Percentiles rank a stretch among this genome's conserved stretches.
Conservation (phyloP, 257 asterid species). For the Solanum bulbocastanum region DNA sequence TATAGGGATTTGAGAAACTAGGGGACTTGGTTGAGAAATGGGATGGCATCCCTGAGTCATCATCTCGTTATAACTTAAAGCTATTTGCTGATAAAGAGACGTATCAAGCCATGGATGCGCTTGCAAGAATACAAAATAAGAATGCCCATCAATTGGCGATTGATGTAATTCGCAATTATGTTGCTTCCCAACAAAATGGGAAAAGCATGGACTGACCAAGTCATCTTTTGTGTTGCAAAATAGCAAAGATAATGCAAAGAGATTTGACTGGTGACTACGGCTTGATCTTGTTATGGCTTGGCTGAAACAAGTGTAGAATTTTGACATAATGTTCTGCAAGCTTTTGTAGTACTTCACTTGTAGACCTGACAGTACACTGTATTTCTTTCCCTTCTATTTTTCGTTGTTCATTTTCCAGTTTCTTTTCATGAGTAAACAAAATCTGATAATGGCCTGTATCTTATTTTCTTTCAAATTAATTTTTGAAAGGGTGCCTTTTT, state of each 20-base stretch:
- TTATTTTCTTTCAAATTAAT: background rate
- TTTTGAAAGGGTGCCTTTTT: background rate
- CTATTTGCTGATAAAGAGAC: slow-evolving; percentile 60
- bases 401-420: background rate
- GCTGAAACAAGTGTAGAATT: slow-evolving; percentile 13
- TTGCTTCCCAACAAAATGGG: slow-evolving; percentile 63
- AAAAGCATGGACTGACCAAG: slow-evolving; percentile 1
- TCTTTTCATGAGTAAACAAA: background rate
- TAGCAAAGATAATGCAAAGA: background rate
- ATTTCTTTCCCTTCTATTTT: background rate
- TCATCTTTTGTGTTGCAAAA: background rate
- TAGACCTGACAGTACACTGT: background rate
- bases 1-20: slow-evolving; percentile 76
- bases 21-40: slow-evolving; percentile 63
- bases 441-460: background rate
- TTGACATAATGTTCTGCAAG: slow-evolving; percentile 4
- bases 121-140: slow-evolving; percentile 51
- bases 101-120: slow-evolving; percentile 46
- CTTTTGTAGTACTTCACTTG: background rate
- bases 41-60: slow-evolving; percentile 59
- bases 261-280: background rate
- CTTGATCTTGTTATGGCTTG: slow-evolving; percentile 20
- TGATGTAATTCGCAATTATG: slow-evolving; percentile 70
- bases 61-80: slow-evolving; percentile 57
- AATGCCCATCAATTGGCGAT: slow-evolving; percentile 78